Evolutionary conservation across 345 rosid species (phyloP).

Genomic region (Abelmoschus esculentus): DNA sequence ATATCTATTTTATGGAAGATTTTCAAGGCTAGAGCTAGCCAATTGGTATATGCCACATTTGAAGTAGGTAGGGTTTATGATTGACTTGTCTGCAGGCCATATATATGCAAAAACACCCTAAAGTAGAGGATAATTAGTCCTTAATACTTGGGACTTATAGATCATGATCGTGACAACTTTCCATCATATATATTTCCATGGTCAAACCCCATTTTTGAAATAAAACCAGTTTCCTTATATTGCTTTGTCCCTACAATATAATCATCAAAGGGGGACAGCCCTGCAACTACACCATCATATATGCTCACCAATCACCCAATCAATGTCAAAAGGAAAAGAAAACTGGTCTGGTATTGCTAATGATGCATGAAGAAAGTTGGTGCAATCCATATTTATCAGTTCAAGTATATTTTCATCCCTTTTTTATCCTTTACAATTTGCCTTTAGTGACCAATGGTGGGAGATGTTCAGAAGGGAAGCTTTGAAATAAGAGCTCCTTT

Average conservation of each 20-base stretch:
- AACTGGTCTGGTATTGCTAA: not conserved
- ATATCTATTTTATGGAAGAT: not conserved
- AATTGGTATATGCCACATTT: no score
- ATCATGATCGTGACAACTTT: not conserved
- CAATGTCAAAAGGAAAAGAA: slow-evolving; percentile 2
- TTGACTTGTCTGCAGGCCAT: not conserved
- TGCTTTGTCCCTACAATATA: slow-evolving; percentile 5
- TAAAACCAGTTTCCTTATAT: not conserved
- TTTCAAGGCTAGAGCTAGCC: no score
- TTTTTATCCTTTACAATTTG: slow-evolving; percentile 1
- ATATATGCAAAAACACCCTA: not conserved
- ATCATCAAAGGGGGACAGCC: slow-evolving; percentile 2
- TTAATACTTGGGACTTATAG: not conserved
- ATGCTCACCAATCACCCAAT: not conserved
- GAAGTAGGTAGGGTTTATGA: not conserved
- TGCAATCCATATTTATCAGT: slow-evolving; percentile 3
- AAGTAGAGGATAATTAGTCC: slow-evolving; percentile 1
- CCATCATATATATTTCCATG: not conserved
- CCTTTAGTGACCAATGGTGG: no score
- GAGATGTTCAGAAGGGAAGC: no score
- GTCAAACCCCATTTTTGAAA: slow-evolving; percentile 9
- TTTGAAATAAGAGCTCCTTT: not conserved
- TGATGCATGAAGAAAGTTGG: slow-evolving; percentile 10
- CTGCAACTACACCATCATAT: not conserved
- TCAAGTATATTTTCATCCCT: slow-evolving; percentile 3